A percentile compares a stretch with the other conserved stretches of the same genome.
Evolutionary conservation across 192 early-diverging fungal genomes (phyloP).

Genomic region (Coemansia sp.): DNA sequence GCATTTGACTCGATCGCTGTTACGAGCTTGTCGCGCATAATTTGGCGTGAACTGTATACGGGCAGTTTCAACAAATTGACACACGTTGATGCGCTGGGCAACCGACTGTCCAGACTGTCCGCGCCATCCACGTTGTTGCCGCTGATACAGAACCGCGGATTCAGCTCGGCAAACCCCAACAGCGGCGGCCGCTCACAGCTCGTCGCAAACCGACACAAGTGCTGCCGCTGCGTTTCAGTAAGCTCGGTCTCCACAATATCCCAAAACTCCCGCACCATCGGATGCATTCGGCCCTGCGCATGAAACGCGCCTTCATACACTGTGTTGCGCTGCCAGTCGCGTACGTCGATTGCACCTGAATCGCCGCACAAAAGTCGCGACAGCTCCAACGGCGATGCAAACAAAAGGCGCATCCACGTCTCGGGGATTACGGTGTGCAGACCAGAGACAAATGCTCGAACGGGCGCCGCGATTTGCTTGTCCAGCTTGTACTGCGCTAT

Average conservation of each 20-base stretch:
- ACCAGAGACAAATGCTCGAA: constrained; percentile 81
- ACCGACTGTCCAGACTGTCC: constrained; percentile 64
- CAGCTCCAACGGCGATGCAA: constrained; percentile 86
- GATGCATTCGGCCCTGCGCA: constrained; percentile 54
- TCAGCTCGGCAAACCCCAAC: constrained; percentile 75
- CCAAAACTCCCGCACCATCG: constrained; percentile 79
- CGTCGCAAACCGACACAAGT: constrained; percentile 85
- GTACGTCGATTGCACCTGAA: constrained; percentile 70
- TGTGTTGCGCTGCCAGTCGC: constrained; percentile 72
- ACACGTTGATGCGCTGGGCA: constrained; percentile 80
- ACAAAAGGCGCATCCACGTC: constrained; percentile 82
- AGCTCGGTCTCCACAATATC: constrained; percentile 54
- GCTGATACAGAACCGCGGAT: constrained; percentile 40
- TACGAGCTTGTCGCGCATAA: constrained; percentile 68
- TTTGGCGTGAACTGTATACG: constrained; percentile 59
- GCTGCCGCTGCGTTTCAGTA: constrained; percentile 51
- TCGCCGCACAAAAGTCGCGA: constrained; percentile 85
- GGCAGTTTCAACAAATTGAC: constrained; percentile 94
- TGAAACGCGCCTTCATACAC: constrained; percentile 71
- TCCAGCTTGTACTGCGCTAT: constrained; percentile 89
- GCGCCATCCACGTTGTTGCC: constrained; percentile 40
- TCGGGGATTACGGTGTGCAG: constrained; percentile 82
- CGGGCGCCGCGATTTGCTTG: constrained; percentile 71
- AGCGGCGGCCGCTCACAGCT: constrained; percentile 88
- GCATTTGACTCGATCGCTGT: constrained; percentile 85